These are phyloP conservation scores for Colletotrichum camelliae DNA, from an alignment of 2,329 filamentous ascomycete species.

Conservation along the genomic window DNA sequence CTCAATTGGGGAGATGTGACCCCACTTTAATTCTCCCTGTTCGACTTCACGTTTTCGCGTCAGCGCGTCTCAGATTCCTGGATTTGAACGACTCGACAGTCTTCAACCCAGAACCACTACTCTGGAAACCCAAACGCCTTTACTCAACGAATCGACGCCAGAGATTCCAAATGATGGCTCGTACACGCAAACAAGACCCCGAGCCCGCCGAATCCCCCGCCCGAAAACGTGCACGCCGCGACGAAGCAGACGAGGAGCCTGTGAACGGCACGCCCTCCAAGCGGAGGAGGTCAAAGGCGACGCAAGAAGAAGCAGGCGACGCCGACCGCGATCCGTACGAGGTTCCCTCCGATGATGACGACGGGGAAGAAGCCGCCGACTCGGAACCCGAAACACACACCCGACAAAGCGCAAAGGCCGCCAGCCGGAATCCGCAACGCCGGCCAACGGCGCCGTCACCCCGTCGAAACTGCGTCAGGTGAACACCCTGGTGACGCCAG, in stretches of 20 bases:
- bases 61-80: conserved; percentile 2
- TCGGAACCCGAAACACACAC: conserved; percentile 34
- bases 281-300: conserved; percentile 30
- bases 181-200: not conserved
- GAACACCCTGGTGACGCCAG: conserved; percentile 42
- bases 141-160: not conserved
- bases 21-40: conserved; percentile 1
- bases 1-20: not conserved
- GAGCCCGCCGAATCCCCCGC: not conserved
- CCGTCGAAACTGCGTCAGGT: conserved; percentile 39
- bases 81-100: not conserved
- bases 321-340: conserved; percentile 26
- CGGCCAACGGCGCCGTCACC: conserved; percentile 36
- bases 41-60: conserved; percentile 16
- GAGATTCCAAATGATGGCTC: not conserved
- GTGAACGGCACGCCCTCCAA: conserved; percentile 37
- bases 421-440: conserved; percentile 33
- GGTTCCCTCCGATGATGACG: not conserved
- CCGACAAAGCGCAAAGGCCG: conserved; percentile 39
- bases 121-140: not conserved
- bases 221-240: conserved; percentile 26
- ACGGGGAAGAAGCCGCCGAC: not conserved
- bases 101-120: not conserved
- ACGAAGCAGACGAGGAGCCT: conserved; percentile 31
- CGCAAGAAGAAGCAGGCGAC: conserved; percentile 24